These are phyloP conservation scores for Neonectria punicea DNA, from an alignment of 2,329 filamentous ascomycete species.

Conservation along the genomic window DNA sequence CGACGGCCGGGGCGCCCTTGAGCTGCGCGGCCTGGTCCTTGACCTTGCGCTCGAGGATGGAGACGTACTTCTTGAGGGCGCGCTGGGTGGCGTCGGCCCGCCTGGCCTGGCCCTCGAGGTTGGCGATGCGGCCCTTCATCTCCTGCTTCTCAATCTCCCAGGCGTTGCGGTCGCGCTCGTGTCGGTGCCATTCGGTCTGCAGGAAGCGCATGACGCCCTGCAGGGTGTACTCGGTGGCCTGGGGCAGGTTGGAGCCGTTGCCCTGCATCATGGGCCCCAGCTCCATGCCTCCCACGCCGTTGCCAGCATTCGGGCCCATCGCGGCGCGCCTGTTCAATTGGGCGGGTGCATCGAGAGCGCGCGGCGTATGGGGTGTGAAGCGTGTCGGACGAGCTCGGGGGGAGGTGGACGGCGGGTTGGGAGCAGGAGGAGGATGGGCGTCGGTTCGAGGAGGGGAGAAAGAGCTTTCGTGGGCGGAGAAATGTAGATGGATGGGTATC, in stretches of 20 bases:
- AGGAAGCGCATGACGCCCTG: conserved; percentile 97
- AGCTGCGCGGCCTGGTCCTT: conserved; percentile 82
- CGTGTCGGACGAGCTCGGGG: conserved; percentile 38
- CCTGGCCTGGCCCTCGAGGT: conserved; percentile 88
- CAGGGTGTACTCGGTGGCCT: conserved; percentile 70
- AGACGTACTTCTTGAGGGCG: conserved; percentile 88
- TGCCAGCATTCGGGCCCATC: conserved; percentile 57
- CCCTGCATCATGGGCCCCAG: conserved; percentile 57
- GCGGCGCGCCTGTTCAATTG: conserved; percentile 51
- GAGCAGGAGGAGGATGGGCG: conserved; percentile 8
- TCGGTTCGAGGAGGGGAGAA: not conserved
- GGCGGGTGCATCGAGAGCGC: conserved; percentile 52
- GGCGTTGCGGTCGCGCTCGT: conserved; percentile 95
- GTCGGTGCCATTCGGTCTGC: conserved; percentile 98
- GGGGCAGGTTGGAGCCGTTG: conserved; percentile 61
- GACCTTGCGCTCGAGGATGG: conserved; percentile 87
- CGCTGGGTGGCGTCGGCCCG: conserved; percentile 90
- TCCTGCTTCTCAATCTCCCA: conserved; percentile 99
- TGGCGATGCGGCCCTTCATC: conserved; percentile 97
- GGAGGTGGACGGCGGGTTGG: conserved; percentile 25
- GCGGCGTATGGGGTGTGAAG: conserved; percentile 33
- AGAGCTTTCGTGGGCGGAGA: not conserved
- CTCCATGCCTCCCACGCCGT: conserved; percentile 59
- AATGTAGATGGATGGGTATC: not conserved
- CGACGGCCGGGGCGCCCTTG: conserved; percentile 56